A percentile compares a stretch with the other conserved stretches of the same genome.
These are phyloP conservation scores for Patellifolia procumbens DNA, from an alignment of 179 eudicot species.

Conservation along the genomic window DNA sequence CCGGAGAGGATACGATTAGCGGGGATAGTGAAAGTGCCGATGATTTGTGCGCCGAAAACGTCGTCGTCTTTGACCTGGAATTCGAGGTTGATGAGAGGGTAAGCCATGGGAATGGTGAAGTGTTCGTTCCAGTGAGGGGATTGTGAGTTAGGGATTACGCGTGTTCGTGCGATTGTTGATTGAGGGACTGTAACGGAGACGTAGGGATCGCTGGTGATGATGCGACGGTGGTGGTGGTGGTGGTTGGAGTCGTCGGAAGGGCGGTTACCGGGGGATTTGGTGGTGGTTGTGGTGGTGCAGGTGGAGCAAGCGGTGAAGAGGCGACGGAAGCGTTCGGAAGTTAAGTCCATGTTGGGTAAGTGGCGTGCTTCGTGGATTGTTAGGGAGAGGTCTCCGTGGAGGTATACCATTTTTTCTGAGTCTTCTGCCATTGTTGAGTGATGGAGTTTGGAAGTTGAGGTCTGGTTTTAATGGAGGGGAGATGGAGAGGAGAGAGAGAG, in stretches of 20 bases:
- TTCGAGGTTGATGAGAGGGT: constrained; percentile 51
- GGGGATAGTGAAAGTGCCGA: constrained; percentile 60
- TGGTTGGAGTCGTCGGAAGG: background rate
- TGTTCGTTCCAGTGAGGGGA: constrained; percentile 69
- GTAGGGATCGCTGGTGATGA: constrained; percentile 93
- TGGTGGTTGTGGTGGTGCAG: constrained; percentile 38
- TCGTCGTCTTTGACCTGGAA: constrained; percentile 86
- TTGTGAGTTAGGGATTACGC: constrained; percentile 65
- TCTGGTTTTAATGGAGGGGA: background rate
- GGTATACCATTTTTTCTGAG: constrained; percentile 39
- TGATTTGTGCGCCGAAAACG: constrained; percentile 73
- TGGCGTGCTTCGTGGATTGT: constrained; percentile 54
- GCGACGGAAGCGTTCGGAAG: constrained; percentile 63
- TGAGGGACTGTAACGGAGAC: constrained; percentile 69
- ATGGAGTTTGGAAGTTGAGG: background rate
- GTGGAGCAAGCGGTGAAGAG: constrained; percentile 56
- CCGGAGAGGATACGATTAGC: constrained; percentile 52
- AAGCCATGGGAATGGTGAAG: constrained; percentile 68
- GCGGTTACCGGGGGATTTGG: constrained; percentile 6
- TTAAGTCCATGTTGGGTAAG: constrained; percentile 74
- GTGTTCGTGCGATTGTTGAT: constrained; percentile 81
- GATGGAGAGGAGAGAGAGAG: background rate
- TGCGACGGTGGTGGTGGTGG: constrained; percentile 48
- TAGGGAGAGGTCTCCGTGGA: constrained; percentile 75
- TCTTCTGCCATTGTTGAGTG: constrained; percentile 31